These are phyloP conservation scores for Dissophora ornata DNA, from an alignment of 192 early-diverging fungal species.

Conservation along the genomic window DNA sequence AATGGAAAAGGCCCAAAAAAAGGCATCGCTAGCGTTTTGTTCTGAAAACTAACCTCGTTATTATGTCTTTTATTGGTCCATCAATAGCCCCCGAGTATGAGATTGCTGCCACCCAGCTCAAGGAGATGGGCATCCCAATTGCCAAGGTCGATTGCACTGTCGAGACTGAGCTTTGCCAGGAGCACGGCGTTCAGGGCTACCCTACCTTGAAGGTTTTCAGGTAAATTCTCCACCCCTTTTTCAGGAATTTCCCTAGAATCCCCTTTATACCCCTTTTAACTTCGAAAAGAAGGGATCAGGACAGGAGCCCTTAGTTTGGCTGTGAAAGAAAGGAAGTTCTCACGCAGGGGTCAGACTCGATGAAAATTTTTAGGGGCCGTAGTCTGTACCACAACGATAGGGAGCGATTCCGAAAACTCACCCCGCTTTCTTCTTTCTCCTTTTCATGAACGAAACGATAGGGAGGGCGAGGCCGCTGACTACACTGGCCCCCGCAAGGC, in stretches of 20 bases:
- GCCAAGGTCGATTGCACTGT: conserved; percentile 99
- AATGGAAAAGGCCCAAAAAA: background rate
- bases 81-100: conserved; percentile 92
- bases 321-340: background rate
- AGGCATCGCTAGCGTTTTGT: too few species aligned
- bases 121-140: conserved; percentile 76
- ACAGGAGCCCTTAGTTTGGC: too few species aligned
- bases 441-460: background rate
- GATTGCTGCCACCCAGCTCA: conserved; percentile 87
- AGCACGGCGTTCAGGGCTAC: conserved; percentile 88
- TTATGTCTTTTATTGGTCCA: conserved; percentile 12
- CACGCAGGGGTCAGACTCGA: conserved; percentile 4
- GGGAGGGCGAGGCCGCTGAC: conserved; percentile 72
- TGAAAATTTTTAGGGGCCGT: too few species aligned
- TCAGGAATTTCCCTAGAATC: background rate
- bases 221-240: conserved; percentile 21
- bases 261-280: too few species aligned
- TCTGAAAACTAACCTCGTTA: background rate
- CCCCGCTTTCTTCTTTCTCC: background rate
- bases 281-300: too few species aligned
- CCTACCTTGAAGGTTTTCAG: conserved; percentile 93
- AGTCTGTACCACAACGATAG: background rate
- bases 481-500: conserved; percentile 92
- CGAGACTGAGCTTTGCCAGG: conserved; percentile 83
- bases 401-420: background rate